Base-by-base conservation (phyloP, 305 asterid genomes). In the Solanum chacoense region DNA sequence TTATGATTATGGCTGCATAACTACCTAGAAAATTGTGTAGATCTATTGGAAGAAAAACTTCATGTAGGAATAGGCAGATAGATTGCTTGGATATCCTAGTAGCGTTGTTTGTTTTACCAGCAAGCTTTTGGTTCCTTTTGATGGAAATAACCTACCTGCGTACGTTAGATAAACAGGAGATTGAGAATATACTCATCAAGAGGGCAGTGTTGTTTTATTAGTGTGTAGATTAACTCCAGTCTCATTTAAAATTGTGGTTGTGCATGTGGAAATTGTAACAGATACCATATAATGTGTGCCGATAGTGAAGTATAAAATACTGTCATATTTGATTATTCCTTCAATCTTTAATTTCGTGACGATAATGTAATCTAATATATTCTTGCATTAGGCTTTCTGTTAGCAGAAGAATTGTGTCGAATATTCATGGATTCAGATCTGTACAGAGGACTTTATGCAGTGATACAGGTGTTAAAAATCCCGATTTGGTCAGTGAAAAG, bases 401-500 rank as follows among this genome's bases (percentile, higher is more conserved):
- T 90, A 84, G 93, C 88, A 93, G 91, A 90, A 91, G 94, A 91
- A 85, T 91, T 93, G 90, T 81, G 16, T 28, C 74, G 75, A 88
- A 89, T 88, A 83, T 88, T 71, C 89, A 45, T 79, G 90, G 90
- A 83, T 85, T 92, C 91, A 94, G 91, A 87, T 92, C 84, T 90
- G 91, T 91, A 20, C 90, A 79, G 88, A 94, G 96, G 92, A 86
- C 92, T 78, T 90, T 96, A 31, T 93, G 95, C 77, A 90, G 92
- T 88, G 90, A 88, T 88, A 89, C 95, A 79, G 92, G 93, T 74
- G 93, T 87, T 81, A 90, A 89, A 88, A 88, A 87, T 79, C 91
- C 93, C 55, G 92, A 87, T 89, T 91, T 92, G 69, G 85, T 76
- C 67, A 86, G 63, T 42, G 88, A 89, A 83, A 93, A 91, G 89